A percentile compares a stretch with the other conserved stretches of the same genome.
These are phyloP conservation scores for Orbilia javanica DNA, from an alignment of 2,329 filamentous ascomycete genomes.

Conservation along the genomic window DNA sequence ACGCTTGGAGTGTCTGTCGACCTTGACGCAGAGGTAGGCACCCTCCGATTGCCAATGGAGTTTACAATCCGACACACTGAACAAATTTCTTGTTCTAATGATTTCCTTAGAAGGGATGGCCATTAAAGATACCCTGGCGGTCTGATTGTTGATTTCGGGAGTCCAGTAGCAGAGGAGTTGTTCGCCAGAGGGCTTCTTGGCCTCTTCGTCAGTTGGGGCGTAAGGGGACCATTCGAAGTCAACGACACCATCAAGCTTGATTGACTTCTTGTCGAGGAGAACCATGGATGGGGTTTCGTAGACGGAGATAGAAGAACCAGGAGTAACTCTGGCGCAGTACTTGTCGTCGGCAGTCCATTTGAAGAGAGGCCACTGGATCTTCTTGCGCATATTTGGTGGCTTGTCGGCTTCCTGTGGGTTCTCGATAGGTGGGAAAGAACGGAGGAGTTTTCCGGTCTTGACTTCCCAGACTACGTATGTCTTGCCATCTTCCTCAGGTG, in stretches of 20 bases:
- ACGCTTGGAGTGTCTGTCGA: constrained; percentile 97
- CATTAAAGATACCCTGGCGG: constrained; percentile 96
- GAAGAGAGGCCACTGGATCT: constrained; percentile 98
- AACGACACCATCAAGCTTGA: constrained; percentile 96
- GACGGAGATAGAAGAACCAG: constrained; percentile 87
- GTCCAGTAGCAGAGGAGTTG: constrained; percentile 99
- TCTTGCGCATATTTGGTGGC: constrained; percentile 78
- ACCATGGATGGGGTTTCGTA: constrained; percentile 92
- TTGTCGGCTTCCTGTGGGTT: constrained; percentile 73
- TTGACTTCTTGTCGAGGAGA: constrained; percentile 86
- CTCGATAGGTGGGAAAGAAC: constrained; percentile 93
- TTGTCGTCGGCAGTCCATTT: constrained; percentile 99
- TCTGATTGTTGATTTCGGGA: constrained; percentile 96
- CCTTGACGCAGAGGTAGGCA: constrained; percentile 96
- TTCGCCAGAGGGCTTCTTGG: constrained; percentile 82
- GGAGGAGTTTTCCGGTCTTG: constrained; percentile 85
- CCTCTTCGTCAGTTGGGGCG: constrained; percentile 81
- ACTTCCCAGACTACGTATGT: constrained; percentile 99
- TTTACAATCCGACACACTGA: constrained; percentile 97
- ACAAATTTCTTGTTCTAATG: constrained; percentile 92
- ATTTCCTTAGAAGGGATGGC: constrained; percentile 94
- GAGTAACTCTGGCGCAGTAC: constrained; percentile 92
- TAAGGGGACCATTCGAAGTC: constrained; percentile 98
- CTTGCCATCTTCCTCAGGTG: constrained; percentile 95
- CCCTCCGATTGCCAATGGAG: constrained; percentile 98